Evolutionary conservation across 2,329 filamentous ascomycete genomes (phyloP), one percentile per base, ranked within the genome.

Genomic region (Hypoxylon sp.): DNA sequence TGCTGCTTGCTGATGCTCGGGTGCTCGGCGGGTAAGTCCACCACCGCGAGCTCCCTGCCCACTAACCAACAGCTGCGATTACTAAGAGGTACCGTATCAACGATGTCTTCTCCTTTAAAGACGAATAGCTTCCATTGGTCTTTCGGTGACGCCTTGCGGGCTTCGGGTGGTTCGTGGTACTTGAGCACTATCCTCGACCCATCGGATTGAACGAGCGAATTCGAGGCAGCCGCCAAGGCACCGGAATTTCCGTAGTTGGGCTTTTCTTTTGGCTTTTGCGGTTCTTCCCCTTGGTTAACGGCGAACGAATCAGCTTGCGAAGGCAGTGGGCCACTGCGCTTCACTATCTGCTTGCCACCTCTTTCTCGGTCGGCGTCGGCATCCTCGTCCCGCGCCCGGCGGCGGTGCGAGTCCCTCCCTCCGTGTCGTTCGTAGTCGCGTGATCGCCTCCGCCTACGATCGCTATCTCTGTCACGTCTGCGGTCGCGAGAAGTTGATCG

Each of bases 1-100:
- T 99, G 95, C 79, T 99, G 95, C 78, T 96, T 96, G 76, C 93
- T 97, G 73, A 93, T 89, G 77, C 93, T 97, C 0, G 94, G 93
- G 75, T 99, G 94, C 74, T 97, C 93, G 6, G 96, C 87, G 1
- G 87, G 81, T 59, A 97, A 82, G 75, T 99, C 95, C 1, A 92
- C 93, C 3, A 99, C 90, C 4, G 89, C 81, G 55, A 85, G 77
- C 71, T 97, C 94, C 48, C 94, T 85, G 0, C 95, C 95, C 7
- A 97, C 81, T 22, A 99, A 81, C 95, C 95, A 99, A 80, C 93
- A 97, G 73, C 90, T 96, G 63, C 92, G 88, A 58, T 83, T 79
- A 60, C 86, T 84, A 50, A 99, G 82, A 61, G 93, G 88, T 20
- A 97, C 84, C 1, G 92, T 96, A 73, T 97, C 93, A 32, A 97